Percentiles rank a stretch among this genome's conserved stretches.
Conservation (phyloP, 495 filamentous ascomycete species). For the Cladorrhinum samala region DNA sequence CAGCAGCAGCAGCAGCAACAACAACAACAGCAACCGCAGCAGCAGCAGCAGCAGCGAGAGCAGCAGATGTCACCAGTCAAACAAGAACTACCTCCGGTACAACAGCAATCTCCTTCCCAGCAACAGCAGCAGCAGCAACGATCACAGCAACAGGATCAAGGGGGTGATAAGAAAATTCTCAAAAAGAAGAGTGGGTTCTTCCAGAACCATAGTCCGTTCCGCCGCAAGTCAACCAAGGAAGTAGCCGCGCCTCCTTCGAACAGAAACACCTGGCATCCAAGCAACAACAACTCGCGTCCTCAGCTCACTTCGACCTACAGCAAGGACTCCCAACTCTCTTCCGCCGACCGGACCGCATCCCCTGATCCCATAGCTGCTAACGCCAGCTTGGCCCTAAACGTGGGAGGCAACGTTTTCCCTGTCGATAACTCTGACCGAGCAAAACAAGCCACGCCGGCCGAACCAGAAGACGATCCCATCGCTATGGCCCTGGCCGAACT, state of each 20-base stretch:
- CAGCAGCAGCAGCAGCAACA: conserved; percentile 56
- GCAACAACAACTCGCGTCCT: conserved; percentile 22
- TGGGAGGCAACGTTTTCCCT: conserved; percentile 94
- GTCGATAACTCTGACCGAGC: conserved; percentile 73
- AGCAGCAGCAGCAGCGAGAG: conserved; percentile 29
- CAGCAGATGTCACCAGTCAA: conserved; percentile 19
- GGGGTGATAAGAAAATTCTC: conserved; percentile 53
- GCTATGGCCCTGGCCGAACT: conserved; percentile 87
- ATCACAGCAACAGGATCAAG: background rate
- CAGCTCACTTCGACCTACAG: conserved; percentile 19
- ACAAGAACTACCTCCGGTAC: conserved; percentile 45
- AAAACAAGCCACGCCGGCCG: conserved; percentile 27
- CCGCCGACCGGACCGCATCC: conserved; percentile 42
- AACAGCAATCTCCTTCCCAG: conserved; percentile 34
- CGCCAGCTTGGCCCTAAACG: conserved; percentile 89
- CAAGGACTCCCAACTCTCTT: conserved; percentile 26
- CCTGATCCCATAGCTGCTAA: conserved; percentile 91
- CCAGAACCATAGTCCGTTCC: conserved; percentile 84
- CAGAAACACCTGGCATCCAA: conserved; percentile 55
- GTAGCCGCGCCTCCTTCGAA: conserved; percentile 16
- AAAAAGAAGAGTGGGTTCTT: conserved; percentile 92
- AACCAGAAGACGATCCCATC: conserved; percentile 68
- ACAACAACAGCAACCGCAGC: conserved; percentile 46
- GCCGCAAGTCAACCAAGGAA: conserved; percentile 85
- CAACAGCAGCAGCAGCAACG: conserved; percentile 30